Evolutionary conservation across 1,284 basidiomycete genomes (phyloP).

Genomic region (Spongispora temasekensis): DNA sequence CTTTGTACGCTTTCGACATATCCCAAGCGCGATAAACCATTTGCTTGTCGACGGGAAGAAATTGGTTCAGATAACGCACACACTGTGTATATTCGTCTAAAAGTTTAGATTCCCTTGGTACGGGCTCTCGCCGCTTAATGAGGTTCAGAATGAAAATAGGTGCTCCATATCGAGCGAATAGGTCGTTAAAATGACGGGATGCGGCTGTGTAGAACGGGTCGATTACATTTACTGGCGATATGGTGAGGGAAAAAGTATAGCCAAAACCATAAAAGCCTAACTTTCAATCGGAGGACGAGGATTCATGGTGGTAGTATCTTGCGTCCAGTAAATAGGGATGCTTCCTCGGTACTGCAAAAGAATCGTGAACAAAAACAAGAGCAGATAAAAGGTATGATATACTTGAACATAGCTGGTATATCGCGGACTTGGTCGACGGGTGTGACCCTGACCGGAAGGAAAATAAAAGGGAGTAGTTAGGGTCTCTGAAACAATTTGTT

Average conservation of each 20-base stretch:
- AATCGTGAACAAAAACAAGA: not conserved
- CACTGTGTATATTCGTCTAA: slow-evolving; percentile 92
- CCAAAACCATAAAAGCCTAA: slow-evolving; percentile 40
- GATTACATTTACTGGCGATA: slow-evolving; percentile 77
- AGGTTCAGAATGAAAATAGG: slow-evolving; percentile 95
- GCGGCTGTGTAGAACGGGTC: slow-evolving; percentile 97
- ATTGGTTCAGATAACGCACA: slow-evolving; percentile 93
- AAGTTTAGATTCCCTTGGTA: slow-evolving; percentile 92
- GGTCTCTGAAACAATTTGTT: slow-evolving; percentile 96
- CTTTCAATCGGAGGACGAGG: slow-evolving; percentile 96
- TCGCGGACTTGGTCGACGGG: slow-evolving; percentile 70
- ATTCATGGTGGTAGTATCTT: slow-evolving; percentile 88
- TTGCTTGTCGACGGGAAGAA: slow-evolving; percentile 82
- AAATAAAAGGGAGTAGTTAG: slow-evolving; percentile 90
- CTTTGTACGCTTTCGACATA: slow-evolving; percentile 91
- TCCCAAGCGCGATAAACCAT: slow-evolving; percentile 97
- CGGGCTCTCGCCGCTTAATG: slow-evolving; percentile 83
- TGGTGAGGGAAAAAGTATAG: slow-evolving; percentile 4
- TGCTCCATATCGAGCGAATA: slow-evolving; percentile 88
- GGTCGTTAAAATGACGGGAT: slow-evolving; percentile 90
- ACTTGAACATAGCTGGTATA: slow-evolving; percentile 95
- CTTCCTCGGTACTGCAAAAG: slow-evolving; percentile 81
- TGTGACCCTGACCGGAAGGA: slow-evolving; percentile 43
- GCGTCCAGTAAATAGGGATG: slow-evolving; percentile 96
- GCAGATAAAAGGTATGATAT: not conserved